Evolutionary conservation across 768 basidiomycete genomes (phyloP), one percentile per base, ranked within the genome.

Genomic region (Rhizopogon roseolus): DNA sequence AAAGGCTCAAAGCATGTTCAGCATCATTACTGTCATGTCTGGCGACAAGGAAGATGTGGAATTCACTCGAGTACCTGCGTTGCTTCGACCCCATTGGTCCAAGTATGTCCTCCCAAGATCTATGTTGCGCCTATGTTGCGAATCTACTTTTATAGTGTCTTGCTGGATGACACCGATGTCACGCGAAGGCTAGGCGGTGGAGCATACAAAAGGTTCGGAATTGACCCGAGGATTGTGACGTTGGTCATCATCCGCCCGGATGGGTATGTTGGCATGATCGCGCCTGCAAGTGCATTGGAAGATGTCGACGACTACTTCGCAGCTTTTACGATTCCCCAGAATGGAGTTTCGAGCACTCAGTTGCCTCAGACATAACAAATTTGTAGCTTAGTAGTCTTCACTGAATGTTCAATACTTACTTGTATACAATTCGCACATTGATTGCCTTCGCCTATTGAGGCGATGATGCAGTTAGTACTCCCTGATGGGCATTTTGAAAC

Each of bases 231-330:
- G 4, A 60, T 56, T 25, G 63, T 71, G 6, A 66, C 71, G 22
- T 49, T 74, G 7, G 71, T 73, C 19, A 58, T 76, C 9, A 59
- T 75, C 41, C 70, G 74, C 9, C 74, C 75, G 5, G 74, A 76
- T 53, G 73, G 75, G 36, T 75, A 73, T 52, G 66, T 75, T 2
- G 74, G 74, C 14, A 62, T 64, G 41, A 53, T 76, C 27, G 64
- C 60, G n/a, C 65, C 69, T 11, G 63, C 69, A 19, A 57, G 42
- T 17, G 59, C 53, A 14, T 10, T 64, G 39, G 50, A 41, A 5
- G 72, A 74, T n/a, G 43, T 88, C 42, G 67, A 74, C 32, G 19
- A 22, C 1, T 87, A 86, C 60, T 81, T 88, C 39, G 60, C 64
- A 1, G 62, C 64, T 1, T 84, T 86, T 60, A 66, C 78, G 29